Conservation (phyloP, 2,329 filamentous ascomycete genomes). For the Aspergillus alliaceus region DNA sequence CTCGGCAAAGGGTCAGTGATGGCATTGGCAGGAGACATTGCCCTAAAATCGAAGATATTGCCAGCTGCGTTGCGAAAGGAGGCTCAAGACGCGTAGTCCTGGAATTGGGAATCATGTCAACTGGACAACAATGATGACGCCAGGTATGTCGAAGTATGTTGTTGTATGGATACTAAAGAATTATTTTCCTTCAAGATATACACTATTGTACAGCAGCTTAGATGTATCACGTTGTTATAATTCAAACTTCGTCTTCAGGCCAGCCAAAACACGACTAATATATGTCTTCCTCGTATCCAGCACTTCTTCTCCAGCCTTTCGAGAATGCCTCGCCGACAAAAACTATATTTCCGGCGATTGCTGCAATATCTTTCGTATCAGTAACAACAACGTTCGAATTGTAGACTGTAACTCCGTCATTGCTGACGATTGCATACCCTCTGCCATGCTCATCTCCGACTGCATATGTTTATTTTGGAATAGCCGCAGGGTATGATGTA, state of each 20-base stretch:
- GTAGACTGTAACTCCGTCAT: neutral
- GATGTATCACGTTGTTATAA: too few relatives aligned
- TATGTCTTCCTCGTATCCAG: too few relatives aligned
- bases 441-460: neutral
- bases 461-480: neutral
- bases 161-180: too few relatives aligned
- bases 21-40: neutral
- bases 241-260: too few relatives aligned
- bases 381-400: neutral
- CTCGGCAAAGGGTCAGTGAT: neutral
- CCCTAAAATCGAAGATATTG: neutral
- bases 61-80: neutral
- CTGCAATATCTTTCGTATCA: neutral
- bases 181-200: too few relatives aligned
- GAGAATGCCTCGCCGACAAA: too few relatives aligned
- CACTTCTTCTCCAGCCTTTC: too few relatives aligned
- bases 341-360: neutral
- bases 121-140: too few relatives aligned
- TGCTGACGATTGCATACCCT: neutral
- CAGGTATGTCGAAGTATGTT: too few relatives aligned
- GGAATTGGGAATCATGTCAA: too few relatives aligned
- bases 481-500: neutral
- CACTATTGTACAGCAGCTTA: too few relatives aligned
- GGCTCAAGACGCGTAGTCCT: neutral
- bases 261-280: too few relatives aligned